Base-by-base conservation (phyloP, 345 rosid genomes). In the Lepidium didymum region DNA sequence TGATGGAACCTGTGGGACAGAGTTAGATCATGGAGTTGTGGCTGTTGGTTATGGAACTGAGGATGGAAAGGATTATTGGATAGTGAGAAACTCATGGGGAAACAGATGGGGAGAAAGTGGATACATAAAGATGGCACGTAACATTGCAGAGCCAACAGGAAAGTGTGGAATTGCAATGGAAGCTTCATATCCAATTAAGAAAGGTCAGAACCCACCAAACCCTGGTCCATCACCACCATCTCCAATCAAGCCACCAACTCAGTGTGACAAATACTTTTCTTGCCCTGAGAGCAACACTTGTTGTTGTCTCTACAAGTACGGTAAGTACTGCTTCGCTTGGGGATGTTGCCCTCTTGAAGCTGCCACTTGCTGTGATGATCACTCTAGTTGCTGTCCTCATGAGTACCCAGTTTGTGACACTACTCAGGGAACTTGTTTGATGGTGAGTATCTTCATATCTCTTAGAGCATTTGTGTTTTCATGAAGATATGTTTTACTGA, bases 201-300 rank as follows among this genome's bases (percentile, higher is more conserved):
- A 67, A 6, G 84, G 96, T 46, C 77, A 77, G 63, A 94, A 94
- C 67, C 99, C 97, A 2, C 99, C 99, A 2, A 85, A 94, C 62
- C 99, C 99, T 0, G 97, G 97, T 2, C 99, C 99, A 0, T 86
- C 96, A 11, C 99, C 99, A 1, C 99, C 99, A 16, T 82, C 97
- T 54, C 97, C 97, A 8, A 43, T 84, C 3, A 82, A 72, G 63
- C 97, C 99, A 37, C 96, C 96, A 8, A 58, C 81, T 1, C 81
- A 75, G 1, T 93, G 98, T 40, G 97, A 94, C 70, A 82, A 52
- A 42, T 87, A 80, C 62, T 87, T 75, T 47, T 21, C 75, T 41
- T 94, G 97, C 66, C 88, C 96, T 1, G 82, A 80, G 68, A 83
- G 91, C 75, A 85, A 62, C 64, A 94, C 97, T 64, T 94, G 99